A percentile compares a stretch with the other conserved stretches of the same genome.
These are phyloP conservation scores for Annulohypoxylon stygium DNA, from an alignment of 495 filamentous ascomycete species.

Conservation along the genomic window DNA sequence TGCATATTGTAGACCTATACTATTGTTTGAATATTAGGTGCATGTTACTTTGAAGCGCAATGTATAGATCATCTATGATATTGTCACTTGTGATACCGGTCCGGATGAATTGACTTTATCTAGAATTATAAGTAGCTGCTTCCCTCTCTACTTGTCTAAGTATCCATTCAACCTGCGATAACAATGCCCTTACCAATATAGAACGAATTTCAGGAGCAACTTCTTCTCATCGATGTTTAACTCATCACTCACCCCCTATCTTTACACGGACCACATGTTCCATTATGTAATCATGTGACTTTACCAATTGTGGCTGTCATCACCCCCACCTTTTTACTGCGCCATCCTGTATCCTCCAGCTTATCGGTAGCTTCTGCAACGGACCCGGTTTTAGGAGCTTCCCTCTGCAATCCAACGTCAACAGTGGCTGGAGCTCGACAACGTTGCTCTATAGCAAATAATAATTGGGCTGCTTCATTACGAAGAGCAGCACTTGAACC, in stretches of 20 bases:
- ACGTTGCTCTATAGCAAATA: slow-evolving; percentile 38
- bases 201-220: not conserved
- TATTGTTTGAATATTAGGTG: not conserved
- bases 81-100: not conserved
- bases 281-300: slow-evolving; percentile 36
- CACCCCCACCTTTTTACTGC: slow-evolving; percentile 34
- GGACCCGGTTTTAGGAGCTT: slow-evolving; percentile 39
- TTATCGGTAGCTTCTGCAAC: slow-evolving; percentile 38
- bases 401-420: slow-evolving; percentile 41
- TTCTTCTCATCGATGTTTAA: not conserved
- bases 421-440: slow-evolving; percentile 46
- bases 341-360: slow-evolving; percentile 22
- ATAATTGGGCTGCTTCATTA: slow-evolving; percentile 31
- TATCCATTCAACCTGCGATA: not conserved
- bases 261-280: slow-evolving; percentile 20
- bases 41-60: not conserved
- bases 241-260: slow-evolving; percentile 1
- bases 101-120: not conserved
- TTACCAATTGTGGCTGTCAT: slow-evolving; percentile 37
- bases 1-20: not conserved
- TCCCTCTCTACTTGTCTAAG: not conserved
- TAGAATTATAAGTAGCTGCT: not conserved
- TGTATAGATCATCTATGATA: not conserved
- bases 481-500: slow-evolving; percentile 23
- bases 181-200: not conserved